These are phyloP conservation scores for Capronia epimyces DNA, from an alignment of 2,329 filamentous ascomycete genomes.

Conservation along the genomic window DNA sequence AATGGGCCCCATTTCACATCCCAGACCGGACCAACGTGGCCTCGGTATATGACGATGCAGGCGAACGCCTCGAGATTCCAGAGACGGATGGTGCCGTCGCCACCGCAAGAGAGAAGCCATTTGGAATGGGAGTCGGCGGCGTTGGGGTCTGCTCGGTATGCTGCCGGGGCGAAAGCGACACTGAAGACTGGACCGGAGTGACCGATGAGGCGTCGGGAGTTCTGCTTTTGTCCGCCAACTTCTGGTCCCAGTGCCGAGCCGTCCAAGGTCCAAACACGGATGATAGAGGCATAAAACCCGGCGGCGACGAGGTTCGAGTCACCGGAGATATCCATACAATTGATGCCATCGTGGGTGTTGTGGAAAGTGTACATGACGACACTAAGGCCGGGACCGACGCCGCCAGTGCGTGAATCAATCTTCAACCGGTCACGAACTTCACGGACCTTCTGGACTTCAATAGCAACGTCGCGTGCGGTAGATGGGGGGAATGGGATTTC, in stretches of 20 bases:
- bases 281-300: constrained; percentile 90
- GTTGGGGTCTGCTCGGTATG: constrained; percentile 44
- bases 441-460: constrained; percentile 89
- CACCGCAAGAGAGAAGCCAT: constrained; percentile 79
- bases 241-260: constrained; percentile 72
- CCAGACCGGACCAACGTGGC: constrained; percentile 84
- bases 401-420: constrained; percentile 77
- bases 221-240: constrained; percentile 59
- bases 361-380: constrained; percentile 98
- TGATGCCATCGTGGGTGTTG: constrained; percentile 86
- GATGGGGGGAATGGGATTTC: constrained; percentile 84
- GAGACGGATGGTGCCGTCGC: constrained; percentile 79
- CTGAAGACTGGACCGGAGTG: constrained; percentile 86
- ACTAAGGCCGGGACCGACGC: constrained; percentile 74
- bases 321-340: constrained; percentile 92
- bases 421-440: constrained; percentile 89
- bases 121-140: constrained; percentile 55
- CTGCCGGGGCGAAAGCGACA: constrained; percentile 78
- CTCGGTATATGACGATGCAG: constrained; percentile 91
- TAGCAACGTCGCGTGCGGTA: constrained; percentile 79
- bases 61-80: constrained; percentile 91
- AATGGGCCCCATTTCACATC: constrained; percentile 85
- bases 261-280: constrained; percentile 87
- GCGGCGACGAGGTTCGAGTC: constrained; percentile 81
- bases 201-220: constrained; percentile 72